These are phyloP conservation scores for Aspergillus unguis DNA, from an alignment of 2,329 filamentous ascomycete genomes.

Conservation along the genomic window DNA sequence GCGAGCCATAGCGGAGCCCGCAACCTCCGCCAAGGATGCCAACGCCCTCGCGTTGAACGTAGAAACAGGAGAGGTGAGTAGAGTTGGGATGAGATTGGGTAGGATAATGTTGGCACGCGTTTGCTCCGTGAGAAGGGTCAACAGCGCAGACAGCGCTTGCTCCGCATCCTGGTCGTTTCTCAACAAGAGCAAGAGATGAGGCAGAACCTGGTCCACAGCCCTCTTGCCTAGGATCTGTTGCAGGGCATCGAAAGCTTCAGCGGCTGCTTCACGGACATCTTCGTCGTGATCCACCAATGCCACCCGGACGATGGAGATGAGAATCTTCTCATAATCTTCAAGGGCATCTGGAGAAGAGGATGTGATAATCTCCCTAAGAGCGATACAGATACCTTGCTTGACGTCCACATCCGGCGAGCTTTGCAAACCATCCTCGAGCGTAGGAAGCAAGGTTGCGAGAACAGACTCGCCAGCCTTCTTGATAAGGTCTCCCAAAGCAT, in stretches of 20 bases:
- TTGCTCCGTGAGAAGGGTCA: conserved; percentile 90
- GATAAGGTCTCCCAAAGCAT: conserved; percentile 93
- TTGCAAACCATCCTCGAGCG: conserved; percentile 85
- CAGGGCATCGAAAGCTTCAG: conserved; percentile 92
- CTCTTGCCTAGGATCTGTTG: conserved; percentile 93
- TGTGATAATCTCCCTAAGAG: conserved; percentile 85
- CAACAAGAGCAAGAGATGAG: conserved; percentile 84
- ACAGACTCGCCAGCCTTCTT: conserved; percentile 95
- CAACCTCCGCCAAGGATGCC: conserved; percentile 88
- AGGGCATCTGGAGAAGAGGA: conserved; percentile 85
- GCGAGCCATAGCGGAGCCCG: conserved; percentile 84
- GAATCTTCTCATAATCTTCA: conserved; percentile 89
- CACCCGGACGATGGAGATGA: conserved; percentile 90
- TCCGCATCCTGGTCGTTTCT: conserved; percentile 82
- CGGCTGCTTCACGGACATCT: conserved; percentile 90
- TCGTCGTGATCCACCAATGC: conserved; percentile 85
- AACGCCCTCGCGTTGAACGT: conserved; percentile 93
- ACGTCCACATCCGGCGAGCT: conserved; percentile 86
- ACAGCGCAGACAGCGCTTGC: conserved; percentile 84
- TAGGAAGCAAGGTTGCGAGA: conserved; percentile 79
- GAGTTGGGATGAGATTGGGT: conserved; percentile 89
- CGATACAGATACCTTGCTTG: conserved; percentile 96
- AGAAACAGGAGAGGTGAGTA: conserved; percentile 85
- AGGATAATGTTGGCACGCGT: conserved; percentile 94
- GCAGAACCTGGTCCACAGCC: conserved; percentile 91